Base-by-base conservation (phyloP, 202 grass and related monocot species). In the Hordeum pubiflorum region DNA sequence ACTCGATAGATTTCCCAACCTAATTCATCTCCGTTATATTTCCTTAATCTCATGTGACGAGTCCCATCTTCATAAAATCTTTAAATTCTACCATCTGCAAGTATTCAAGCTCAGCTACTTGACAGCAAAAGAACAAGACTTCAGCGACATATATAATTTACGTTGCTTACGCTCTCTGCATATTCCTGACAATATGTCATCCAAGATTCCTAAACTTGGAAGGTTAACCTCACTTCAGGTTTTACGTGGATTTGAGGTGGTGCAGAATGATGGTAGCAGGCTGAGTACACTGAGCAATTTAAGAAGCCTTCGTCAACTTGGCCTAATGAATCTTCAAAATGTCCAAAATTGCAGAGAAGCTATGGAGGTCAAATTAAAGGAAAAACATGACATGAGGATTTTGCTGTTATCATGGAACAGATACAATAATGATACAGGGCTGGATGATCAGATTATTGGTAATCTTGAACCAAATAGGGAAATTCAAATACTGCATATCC, bases 391-490 rank as follows among this genome's bases (percentile, higher is more conserved):
- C 2, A 60, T 87, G 79, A 60, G 62, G 37, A 64, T 71, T 76
- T 27, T 70, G 85, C 69, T 55, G 21, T 40, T 82, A 40, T 60
- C 31, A 10, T 87, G 70, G 60, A 87, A 76, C 33, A 82, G 5
- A n/a, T 31, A 69, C 33, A 29, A 15, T 33, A 66, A 58, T 22
- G 48, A 43, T 13, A 24, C 32, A 69, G 17, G 71, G 36, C 5
- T 59, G 5, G 70, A 85, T 58, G 31, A 62, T 24, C 15, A 11
- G 3, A 12, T 89, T 29, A 57, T 80, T 18, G 21, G 85, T 37
- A 76, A 54, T 64, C 78, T 85, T 10, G 59, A 50, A 79, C 87
- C 87, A 59, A 83, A 66, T 38, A 20, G 43, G 14, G 54, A 76
- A 74, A 33, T 85, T 61, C 75, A 46, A 58, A 22, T 37, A 27